These are phyloP conservation scores for Favolaschia claudopus DNA, from an alignment of 768 basidiomycete genomes.

Conservation along the genomic window DNA sequence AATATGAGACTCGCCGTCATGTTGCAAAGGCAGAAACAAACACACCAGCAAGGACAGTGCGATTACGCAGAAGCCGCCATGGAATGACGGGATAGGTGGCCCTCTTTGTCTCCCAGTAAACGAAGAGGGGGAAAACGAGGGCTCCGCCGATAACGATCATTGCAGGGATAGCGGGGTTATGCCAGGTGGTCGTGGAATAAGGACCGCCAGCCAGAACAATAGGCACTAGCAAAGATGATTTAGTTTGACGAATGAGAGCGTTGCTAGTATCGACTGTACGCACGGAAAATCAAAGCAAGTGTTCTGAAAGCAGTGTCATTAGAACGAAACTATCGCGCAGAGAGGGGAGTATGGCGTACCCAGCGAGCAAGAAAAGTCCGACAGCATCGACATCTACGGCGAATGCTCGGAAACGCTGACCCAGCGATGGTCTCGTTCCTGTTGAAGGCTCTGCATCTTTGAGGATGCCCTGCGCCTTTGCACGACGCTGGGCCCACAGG, in stretches of 20 bases:
- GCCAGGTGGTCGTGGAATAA: conserved; percentile 25
- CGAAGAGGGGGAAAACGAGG: conserved; percentile 39
- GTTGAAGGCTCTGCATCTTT: not conserved
- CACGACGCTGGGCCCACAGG: conserved; percentile 44
- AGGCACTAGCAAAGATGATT: conserved; percentile 32
- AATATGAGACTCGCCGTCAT: not conserved
- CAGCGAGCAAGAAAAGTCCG: conserved; percentile 44
- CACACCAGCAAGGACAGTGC: conserved; percentile 50
- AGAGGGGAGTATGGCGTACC: conserved; percentile 33
- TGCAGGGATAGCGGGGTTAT: conserved; percentile 38
- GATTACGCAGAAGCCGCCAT: conserved; percentile 53
- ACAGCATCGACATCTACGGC: conserved; percentile 42
- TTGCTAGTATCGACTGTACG: not conserved
- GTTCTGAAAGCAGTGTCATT: not conserved
- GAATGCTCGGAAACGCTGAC: conserved; percentile 8
- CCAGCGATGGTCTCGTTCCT: conserved; percentile 3
- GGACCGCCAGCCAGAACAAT: conserved; percentile 37
- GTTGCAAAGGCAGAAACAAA: not conserved
- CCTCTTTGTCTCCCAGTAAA: conserved; percentile 43
- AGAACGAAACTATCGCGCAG: conserved; percentile 38
- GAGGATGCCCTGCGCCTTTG: conserved; percentile 39
- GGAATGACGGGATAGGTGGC: conserved; percentile 57
- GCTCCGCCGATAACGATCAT: conserved; percentile 43
- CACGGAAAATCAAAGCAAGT: conserved; percentile 24
- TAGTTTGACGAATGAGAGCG: conserved; percentile 36